phyloP scores from a whole-genome alignment of 345 rosid genomes.

The Eucalyptus decipiens region DNA sequence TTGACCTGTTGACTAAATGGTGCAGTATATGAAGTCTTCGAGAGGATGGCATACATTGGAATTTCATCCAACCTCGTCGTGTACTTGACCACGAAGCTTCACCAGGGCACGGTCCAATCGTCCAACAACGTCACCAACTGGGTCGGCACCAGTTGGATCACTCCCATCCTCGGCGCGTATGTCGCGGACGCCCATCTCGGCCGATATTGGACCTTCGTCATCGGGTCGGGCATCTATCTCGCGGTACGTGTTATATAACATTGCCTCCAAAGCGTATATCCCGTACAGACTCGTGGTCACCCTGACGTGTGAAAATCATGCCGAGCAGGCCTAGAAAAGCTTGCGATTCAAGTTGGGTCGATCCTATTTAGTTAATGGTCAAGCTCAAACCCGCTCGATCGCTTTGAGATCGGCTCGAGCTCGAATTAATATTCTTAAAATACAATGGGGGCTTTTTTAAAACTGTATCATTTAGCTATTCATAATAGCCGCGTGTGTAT shows the following conservation, averaged over 20 bases:
- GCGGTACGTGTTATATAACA: constrained; percentile 8
- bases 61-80: constrained; percentile 71
- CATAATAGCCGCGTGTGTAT: background rate
- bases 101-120: constrained; percentile 73
- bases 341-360: background rate
- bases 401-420: background rate
- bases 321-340: background rate
- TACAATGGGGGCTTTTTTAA: background rate
- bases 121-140: constrained; percentile 88
- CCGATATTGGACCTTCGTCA: constrained; percentile 69
- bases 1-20: background rate
- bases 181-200: constrained; percentile 86
- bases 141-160: constrained; percentile 84
- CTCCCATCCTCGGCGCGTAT: constrained; percentile 82
- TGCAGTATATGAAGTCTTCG: constrained; percentile 73
- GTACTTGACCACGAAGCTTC: constrained; percentile 65
- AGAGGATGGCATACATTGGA: constrained; percentile 83
- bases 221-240: constrained; percentile 43
- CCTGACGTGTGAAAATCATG: background rate
- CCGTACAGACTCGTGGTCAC: too few species aligned
- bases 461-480: background rate
- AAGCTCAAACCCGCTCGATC: background rate
- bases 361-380: too few species aligned
- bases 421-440: background rate
- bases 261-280: background rate